A percentile compares a stretch with the other conserved stretches of the same genome.
These are phyloP conservation scores for Papiliotrema fonsecae DNA, from an alignment of 1,284 basidiomycete genomes.

Conservation along the genomic window DNA sequence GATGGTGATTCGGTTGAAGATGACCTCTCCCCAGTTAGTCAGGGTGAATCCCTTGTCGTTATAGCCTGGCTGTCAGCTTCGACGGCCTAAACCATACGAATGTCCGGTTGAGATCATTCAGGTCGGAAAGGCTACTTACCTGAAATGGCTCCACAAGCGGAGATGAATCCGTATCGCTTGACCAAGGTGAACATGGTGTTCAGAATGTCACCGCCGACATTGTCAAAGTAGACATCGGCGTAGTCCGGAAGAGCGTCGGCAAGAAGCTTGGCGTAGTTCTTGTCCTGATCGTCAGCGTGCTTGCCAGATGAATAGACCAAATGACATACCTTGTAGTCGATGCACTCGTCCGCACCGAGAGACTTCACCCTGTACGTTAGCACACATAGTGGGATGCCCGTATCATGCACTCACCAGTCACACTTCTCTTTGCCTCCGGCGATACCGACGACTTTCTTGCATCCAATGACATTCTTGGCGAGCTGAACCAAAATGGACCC, in stretches of 20 bases:
- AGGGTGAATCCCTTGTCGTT: conserved; percentile 17
- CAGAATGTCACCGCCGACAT: conserved; percentile 49
- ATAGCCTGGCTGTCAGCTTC: conserved; percentile 19
- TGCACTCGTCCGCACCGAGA: conserved; percentile 50
- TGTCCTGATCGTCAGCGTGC: neutral
- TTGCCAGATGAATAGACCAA: neutral
- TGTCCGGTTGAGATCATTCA: neutral
- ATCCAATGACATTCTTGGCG: conserved; percentile 47
- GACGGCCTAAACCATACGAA: neutral
- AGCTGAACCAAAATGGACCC: conserved; percentile 38
- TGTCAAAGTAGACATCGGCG: conserved; percentile 44
- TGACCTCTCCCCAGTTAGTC: conserved; percentile 36
- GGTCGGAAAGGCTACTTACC: conserved; percentile 17
- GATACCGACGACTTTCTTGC: conserved; percentile 51
- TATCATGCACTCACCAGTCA: conserved; percentile 39
- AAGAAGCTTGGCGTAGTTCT: conserved; percentile 30
- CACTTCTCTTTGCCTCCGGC: conserved; percentile 53
- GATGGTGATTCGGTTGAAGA: conserved; percentile 47
- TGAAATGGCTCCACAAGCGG: conserved; percentile 50
- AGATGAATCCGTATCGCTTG: conserved; percentile 48
- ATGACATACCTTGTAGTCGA: conserved; percentile 51
- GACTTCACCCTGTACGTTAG: conserved; percentile 30
- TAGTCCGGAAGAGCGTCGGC: conserved; percentile 32
- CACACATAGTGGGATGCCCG: neutral
- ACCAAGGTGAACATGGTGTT: conserved; percentile 43